Percentiles rank a stretch among this genome's conserved stretches.
Evolutionary conservation across 2,329 filamentous ascomycete species (phyloP).

Genomic region (Calonectria leucothoes): DNA sequence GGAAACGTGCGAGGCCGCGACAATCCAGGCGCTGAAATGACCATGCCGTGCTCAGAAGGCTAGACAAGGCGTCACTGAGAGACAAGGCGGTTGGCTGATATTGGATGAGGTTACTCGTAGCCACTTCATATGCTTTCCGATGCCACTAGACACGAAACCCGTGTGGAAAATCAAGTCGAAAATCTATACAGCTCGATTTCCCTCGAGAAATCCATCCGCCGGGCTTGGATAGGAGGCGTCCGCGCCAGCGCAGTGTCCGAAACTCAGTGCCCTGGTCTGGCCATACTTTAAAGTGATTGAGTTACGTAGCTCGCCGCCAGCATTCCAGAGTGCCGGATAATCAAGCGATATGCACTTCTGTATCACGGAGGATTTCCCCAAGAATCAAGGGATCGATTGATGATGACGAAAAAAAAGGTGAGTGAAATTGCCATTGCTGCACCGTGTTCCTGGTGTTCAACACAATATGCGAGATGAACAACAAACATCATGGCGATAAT

Average conservation of each 20-base stretch:
- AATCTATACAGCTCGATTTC: no score
- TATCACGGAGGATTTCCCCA: neutral
- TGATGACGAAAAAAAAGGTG: neutral
- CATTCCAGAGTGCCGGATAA: neutral
- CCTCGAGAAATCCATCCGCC: neutral
- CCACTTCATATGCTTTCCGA: neutral
- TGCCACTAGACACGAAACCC: neutral
- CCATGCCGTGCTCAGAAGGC: neutral
- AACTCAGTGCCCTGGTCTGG: neutral
- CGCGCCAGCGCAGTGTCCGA: neutral
- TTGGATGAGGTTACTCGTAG: neutral
- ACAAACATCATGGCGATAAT: neutral
- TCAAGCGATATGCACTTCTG: neutral
- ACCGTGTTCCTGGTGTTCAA: neutral
- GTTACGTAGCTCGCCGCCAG: neutral
- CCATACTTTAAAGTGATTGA: neutral
- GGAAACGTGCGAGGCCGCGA: neutral
- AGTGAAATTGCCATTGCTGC: neutral
- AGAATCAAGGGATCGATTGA: neutral
- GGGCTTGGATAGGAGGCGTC: neutral
- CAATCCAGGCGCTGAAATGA: neutral
- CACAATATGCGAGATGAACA: no score
- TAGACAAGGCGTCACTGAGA: neutral
- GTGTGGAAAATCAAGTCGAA: neutral
- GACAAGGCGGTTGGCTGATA: neutral